Conservation (phyloP, 164 flowering plant species). For the Piper betle region DNA sequence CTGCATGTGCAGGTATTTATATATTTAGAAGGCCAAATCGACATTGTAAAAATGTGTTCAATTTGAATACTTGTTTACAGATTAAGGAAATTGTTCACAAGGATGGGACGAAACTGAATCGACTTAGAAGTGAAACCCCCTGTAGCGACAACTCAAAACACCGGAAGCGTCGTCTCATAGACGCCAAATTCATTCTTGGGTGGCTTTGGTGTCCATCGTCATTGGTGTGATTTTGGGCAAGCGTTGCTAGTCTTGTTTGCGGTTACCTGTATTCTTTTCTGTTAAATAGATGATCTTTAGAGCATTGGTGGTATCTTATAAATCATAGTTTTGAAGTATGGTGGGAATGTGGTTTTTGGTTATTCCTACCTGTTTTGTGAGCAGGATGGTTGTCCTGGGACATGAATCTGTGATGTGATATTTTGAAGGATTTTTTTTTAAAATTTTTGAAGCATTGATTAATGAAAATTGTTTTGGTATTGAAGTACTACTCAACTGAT, state of each 20-base stretch:
- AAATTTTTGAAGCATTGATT: too few relatives aligned
- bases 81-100: conserved; percentile 18
- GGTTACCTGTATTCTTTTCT: conserved; percentile 1
- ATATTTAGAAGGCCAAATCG: background rate
- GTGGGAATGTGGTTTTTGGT: conserved; percentile 28
- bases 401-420: background rate
- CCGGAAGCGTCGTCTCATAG: conserved; percentile 17
- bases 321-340: conserved; percentile 14
- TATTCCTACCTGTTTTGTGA: conserved; percentile 11
- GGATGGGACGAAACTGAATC: conserved; percentile 37
- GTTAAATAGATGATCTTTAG: conserved; percentile 5
- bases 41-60: background rate
- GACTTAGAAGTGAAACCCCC: conserved; percentile 40
- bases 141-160: conserved; percentile 11
- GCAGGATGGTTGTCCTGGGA: background rate
- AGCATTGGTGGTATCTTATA: conserved; percentile 5
- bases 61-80: conserved; percentile 20
- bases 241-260: conserved; percentile 30
- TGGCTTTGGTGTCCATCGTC: conserved; percentile 68
- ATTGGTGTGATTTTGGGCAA: conserved; percentile 81
- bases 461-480: background rate
- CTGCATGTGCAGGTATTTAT: background rate
- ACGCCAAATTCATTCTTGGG: conserved; percentile 51
- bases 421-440: too few relatives aligned
- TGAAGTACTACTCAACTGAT: too few relatives aligned